Percentiles rank a stretch among this genome's conserved stretches.
Evolutionary conservation across 2,329 filamentous ascomycete genomes (phyloP).

Genomic region (Aspergillus brunneoviolaceus): DNA sequence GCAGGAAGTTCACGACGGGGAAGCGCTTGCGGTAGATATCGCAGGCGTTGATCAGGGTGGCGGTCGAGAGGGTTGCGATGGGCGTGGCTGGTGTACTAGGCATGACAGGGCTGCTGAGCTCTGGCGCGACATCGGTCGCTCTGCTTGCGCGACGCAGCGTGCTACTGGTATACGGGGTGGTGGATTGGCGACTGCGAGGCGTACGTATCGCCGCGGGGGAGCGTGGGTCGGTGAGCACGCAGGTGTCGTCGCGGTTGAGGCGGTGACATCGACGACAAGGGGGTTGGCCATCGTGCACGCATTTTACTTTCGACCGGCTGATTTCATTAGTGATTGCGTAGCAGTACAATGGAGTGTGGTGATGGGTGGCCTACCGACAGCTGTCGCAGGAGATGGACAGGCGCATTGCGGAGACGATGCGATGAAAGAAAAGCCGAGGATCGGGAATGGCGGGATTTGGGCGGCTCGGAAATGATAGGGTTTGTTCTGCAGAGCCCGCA

Average conservation of each 20-base stretch:
- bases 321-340: not conserved
- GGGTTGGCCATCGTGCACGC: conserved; percentile 34
- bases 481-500: no score
- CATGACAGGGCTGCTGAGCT: not conserved
- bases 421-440: not conserved
- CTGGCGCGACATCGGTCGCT: conserved; percentile 4
- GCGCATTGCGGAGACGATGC: conserved; percentile 27
- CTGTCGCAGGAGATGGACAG: conserved; percentile 38
- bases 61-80: conserved; percentile 24
- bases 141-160: not conserved
- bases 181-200: conserved; percentile 3
- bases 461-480: conserved; percentile 3
- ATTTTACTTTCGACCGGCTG: conserved; percentile 39
- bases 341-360: not conserved
- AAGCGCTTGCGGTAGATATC: conserved; percentile 40
- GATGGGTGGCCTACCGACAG: conserved; percentile 30
- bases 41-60: conserved; percentile 34
- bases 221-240: conserved; percentile 33
- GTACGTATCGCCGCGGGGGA: conserved; percentile 15
- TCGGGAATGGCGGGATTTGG: not conserved
- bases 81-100: conserved; percentile 16
- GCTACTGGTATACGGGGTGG: conserved; percentile 1
- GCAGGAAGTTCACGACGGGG: conserved; percentile 38
- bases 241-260: conserved; percentile 21
- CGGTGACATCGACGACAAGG: conserved; percentile 36